Percentiles rank a stretch among this genome's conserved stretches.
phyloP scores from a whole-genome alignment of 2,329 filamentous ascomycete species.

The Talaromyces sp. region DNA sequence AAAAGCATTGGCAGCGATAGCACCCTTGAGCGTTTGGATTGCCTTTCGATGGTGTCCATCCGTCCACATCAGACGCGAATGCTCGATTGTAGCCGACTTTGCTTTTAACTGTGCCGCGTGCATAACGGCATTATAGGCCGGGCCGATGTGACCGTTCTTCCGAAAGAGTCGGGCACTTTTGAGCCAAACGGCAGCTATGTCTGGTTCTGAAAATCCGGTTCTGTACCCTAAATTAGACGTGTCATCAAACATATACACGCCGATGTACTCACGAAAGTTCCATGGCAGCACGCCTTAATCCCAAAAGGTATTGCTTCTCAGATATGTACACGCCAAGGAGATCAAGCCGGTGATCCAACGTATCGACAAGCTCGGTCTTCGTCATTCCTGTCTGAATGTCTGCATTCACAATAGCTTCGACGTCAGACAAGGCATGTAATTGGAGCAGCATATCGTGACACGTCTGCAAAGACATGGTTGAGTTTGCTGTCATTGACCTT shows the following conservation, averaged over 20 bases:
- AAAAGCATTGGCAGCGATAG: conserved; percentile 79
- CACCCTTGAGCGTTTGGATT: conserved; percentile 84
- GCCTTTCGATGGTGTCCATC: conserved; percentile 92
- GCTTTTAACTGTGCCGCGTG: conserved; percentile 83
- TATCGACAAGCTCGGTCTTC: conserved; percentile 45
- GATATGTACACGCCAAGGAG: conserved; percentile 82
- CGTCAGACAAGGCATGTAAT: conserved; percentile 81
- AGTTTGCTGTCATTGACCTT: conserved; percentile 70
- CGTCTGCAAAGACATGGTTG: conserved; percentile 76
- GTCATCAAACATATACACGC: too few relatives aligned
- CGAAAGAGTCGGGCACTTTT: conserved; percentile 23
- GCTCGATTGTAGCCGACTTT: conserved; percentile 86
- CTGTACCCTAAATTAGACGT: conserved; percentile 4
- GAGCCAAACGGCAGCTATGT: conserved; percentile 30
- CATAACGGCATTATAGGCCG: conserved; percentile 90
- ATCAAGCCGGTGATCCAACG: conserved; percentile 75
- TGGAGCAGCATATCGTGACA: conserved; percentile 83
- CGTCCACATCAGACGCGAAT: conserved; percentile 88
- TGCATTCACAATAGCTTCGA: conserved; percentile 70
- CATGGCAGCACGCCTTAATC: conserved; percentile 84
- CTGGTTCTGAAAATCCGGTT: conserved; percentile 18
- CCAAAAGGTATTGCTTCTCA: conserved; percentile 91
- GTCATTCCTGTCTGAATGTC: conserved; percentile 31
- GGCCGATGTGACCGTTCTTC: conserved; percentile 62
- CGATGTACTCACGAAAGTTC: conserved; percentile 56